phyloP scores from a whole-genome alignment of 306 rosid species.

The Rosa rugosa region DNA sequence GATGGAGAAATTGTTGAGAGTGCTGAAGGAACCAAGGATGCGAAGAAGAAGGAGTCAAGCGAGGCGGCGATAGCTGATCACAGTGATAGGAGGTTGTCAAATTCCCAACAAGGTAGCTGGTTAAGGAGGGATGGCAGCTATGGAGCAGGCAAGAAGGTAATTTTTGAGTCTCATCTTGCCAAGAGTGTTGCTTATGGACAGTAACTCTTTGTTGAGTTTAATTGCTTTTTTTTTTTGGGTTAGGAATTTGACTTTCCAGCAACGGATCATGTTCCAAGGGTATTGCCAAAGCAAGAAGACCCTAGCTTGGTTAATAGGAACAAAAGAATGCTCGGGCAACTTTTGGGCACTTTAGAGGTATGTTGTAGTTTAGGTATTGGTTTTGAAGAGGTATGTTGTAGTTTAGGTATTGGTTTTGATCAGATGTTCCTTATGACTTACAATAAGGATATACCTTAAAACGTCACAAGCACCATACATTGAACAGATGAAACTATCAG shows the following conservation, averaged over 20 bases:
- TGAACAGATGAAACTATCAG: neutral
- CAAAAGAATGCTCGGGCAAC: slow-evolving; percentile 94
- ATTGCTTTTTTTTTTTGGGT: neutral
- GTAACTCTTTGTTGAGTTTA: slow-evolving; percentile 14
- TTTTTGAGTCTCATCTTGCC: slow-evolving; percentile 5
- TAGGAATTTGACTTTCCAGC: slow-evolving; percentile 71
- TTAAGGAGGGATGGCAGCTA: slow-evolving; percentile 55
- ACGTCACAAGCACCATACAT: neutral
- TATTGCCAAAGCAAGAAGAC: slow-evolving; percentile 86
- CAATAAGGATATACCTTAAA: neutral
- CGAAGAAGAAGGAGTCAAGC: slow-evolving; percentile 31
- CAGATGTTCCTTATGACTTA: neutral
- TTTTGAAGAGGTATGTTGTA: too few relatives aligned
- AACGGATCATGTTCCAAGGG: slow-evolving; percentile 68
- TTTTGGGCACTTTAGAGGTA: slow-evolving; percentile 95
- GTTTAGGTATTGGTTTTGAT: too few relatives aligned
- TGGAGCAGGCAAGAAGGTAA: slow-evolving; percentile 56
- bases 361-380: slow-evolving; percentile 13
- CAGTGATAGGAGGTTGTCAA: slow-evolving; percentile 40
- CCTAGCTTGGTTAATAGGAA: slow-evolving; percentile 92
- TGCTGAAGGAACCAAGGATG: slow-evolving; percentile 46
- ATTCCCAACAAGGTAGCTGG: slow-evolving; percentile 54
- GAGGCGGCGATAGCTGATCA: slow-evolving; percentile 35
- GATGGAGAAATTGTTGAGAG: slow-evolving; percentile 73
- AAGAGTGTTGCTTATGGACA: slow-evolving; percentile 10